A percentile compares a stretch with the other conserved stretches of the same genome.
Evolutionary conservation across 2,329 filamentous ascomycete species (phyloP).

Genomic region (Fusarium napiforme): DNA sequence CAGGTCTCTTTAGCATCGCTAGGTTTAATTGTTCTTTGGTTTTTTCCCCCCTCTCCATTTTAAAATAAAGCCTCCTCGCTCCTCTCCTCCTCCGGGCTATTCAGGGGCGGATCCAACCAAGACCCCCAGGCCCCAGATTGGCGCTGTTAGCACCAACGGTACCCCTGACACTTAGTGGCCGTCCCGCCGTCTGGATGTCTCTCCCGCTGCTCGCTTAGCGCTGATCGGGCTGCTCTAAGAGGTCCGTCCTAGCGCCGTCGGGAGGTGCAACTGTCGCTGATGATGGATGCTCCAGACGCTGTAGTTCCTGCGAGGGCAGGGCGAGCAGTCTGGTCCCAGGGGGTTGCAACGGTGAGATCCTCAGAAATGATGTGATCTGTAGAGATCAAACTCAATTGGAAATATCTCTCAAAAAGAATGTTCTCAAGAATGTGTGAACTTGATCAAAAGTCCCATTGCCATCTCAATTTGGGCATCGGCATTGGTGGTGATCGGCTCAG

Average conservation of each 20-base stretch:
- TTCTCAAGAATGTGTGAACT: not conserved
- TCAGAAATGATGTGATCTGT: not conserved
- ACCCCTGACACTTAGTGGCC: conserved; percentile 43
- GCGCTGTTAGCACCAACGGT: conserved; percentile 42
- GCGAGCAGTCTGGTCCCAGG: not conserved
- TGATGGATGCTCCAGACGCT: not conserved
- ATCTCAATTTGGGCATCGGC: conserved; percentile 18
- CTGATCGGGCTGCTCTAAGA: conserved; percentile 44
- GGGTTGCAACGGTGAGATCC: conserved; percentile 12
- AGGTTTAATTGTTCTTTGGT: conserved; percentile 46
- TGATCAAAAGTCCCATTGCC: conserved; percentile 6
- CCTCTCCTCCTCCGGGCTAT: conserved; percentile 7
- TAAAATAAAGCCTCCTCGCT: conserved; percentile 44
- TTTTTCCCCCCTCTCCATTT: conserved; percentile 38
- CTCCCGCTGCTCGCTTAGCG: conserved; percentile 44
- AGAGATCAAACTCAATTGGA: not conserved
- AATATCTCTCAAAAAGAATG: not conserved
- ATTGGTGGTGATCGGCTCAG: conserved; percentile 24
- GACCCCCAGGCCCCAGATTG: conserved; percentile 46
- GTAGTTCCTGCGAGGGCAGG: conserved; percentile 17
- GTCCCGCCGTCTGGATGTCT: conserved; percentile 41
- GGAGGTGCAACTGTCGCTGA: conserved; percentile 30
- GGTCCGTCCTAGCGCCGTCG: conserved; percentile 37
- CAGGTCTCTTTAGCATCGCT: conserved; percentile 34
- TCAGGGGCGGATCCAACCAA: conserved; percentile 46